Base-by-base conservation (phyloP, 2,329 filamentous ascomycete genomes). In the Talaromyces albobiverticillius region DNA sequence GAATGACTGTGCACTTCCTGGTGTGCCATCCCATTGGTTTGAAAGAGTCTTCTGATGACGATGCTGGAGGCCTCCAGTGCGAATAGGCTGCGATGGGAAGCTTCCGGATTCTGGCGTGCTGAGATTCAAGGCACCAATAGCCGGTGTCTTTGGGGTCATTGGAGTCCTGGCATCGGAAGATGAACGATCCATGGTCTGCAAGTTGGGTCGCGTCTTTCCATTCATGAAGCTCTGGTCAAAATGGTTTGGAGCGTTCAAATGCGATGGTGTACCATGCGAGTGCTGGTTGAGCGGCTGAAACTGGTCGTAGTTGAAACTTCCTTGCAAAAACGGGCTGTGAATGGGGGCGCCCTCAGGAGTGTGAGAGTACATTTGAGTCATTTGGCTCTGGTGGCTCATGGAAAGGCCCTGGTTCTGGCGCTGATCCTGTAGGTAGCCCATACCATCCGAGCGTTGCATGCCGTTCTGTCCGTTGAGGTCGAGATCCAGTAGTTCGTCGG, bases 301-400 rank as follows among this genome's bases (percentile, higher is more conserved):
- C 60, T 91, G 88, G 32, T 80, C 80, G 65, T 88, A 88, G 72
- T 86, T 87, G 76, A 92, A 94, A 66, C 82, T 85, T 62, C 76
- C 77, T 51, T 88, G 83, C 40, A 89, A 82, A 65, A 91, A 96
- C 0, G 93, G 93, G 64, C 91, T 96, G 66, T 95, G 89, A 57
- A 96, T 93, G 5, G 93, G 91, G 51, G 90, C 88, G 50, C 90
- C 90, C 57, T 97, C 93, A 3, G 93, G 92, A 2, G 92, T 96
- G 69, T 89, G 90, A 18, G 93, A 96, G 72, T 88, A 97, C 58
- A 90, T 84, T 65, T 88, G 70, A 13, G 70, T 87, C 66, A 90
- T 85, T 55, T 88, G 85, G 46, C 81, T 76, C 57, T 85, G 83
- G 60, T 89, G 85, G 63, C 87, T 82, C 56, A 84, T 81, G 34